phyloP scores from a whole-genome alignment of 441 rosid genomes.

The Melastoma candidum region DNA sequence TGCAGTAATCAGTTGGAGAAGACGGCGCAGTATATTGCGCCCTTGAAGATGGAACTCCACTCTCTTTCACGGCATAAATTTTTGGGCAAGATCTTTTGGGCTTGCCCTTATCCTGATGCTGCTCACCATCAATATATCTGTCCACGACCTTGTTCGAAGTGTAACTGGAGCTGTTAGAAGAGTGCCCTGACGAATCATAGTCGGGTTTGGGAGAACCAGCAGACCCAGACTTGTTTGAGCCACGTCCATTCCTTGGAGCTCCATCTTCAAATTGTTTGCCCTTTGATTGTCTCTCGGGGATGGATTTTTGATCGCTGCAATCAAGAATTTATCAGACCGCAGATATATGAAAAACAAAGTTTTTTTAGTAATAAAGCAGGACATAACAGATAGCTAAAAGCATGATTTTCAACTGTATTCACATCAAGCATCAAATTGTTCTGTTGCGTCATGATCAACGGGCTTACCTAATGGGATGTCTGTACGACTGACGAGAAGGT shows the following conservation, averaged over 20 bases:
- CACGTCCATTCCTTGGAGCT: slow-evolving; percentile 21
- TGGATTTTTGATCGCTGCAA: slow-evolving; percentile 26
- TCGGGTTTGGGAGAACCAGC: slow-evolving; percentile 29
- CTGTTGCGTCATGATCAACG: too few relatives aligned
- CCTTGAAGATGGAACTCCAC: slow-evolving; percentile 61
- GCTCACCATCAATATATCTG: slow-evolving; percentile 93
- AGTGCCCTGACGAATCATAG: slow-evolving; percentile 55
- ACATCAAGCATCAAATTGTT: too few relatives aligned
- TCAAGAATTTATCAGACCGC: slow-evolving; percentile 10
- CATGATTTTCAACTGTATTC: too few relatives aligned
- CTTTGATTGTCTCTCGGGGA: slow-evolving; percentile 47
- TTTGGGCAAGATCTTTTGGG: slow-evolving; percentile 33
- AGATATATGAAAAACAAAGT: slow-evolving; percentile 8
- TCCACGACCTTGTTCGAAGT: slow-evolving; percentile 74
- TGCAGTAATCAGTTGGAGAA: slow-evolving; percentile 45
- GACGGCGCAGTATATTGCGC: slow-evolving; percentile 49
- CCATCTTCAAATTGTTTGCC: slow-evolving; percentile 37
- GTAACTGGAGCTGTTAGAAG: slow-evolving; percentile 63
- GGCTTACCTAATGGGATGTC: slow-evolving; percentile 47
- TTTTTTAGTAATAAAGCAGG: background rate
- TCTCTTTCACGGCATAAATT: slow-evolving; percentile 31
- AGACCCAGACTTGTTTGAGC: slow-evolving; percentile 28
- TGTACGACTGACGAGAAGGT: slow-evolving; percentile 27
- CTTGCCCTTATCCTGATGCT: slow-evolving; percentile 50
- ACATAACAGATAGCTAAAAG: background rate